Percentiles rank a stretch among this genome's conserved stretches.
These are phyloP conservation scores for Fusarium sp. DNA, from an alignment of 2,329 filamentous ascomycete genomes.

Conservation along the genomic window DNA sequence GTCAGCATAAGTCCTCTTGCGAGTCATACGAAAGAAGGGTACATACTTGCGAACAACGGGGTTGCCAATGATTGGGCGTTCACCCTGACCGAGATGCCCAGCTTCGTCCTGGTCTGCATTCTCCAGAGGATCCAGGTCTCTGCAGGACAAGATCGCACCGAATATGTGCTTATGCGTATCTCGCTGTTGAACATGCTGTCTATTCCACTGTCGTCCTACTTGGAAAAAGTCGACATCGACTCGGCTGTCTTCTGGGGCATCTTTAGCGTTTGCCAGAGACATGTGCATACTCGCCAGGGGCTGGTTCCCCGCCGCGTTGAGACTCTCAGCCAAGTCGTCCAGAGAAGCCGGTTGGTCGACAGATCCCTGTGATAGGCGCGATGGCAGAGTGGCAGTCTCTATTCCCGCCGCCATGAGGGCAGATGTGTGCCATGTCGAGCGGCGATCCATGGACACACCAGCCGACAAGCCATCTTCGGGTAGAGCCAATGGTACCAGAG, in stretches of 20 bases:
- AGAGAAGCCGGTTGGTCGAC: slow-evolving; percentile 58
- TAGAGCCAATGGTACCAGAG: slow-evolving; percentile 77
- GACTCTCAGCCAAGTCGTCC: slow-evolving; percentile 67
- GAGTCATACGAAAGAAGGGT: neutral
- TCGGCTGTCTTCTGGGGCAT: slow-evolving; percentile 43
- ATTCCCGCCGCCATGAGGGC: slow-evolving; percentile 78
- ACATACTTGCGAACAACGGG: slow-evolving; percentile 44
- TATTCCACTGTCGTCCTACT: slow-evolving; percentile 33
- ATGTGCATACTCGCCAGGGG: slow-evolving; percentile 78
- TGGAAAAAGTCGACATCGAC: slow-evolving; percentile 48
- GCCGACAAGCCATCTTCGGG: slow-evolving; percentile 63
- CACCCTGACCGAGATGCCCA: slow-evolving; percentile 4
- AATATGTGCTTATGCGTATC: slow-evolving; percentile 42
- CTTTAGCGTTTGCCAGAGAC: slow-evolving; percentile 56
- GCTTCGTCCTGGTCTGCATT: slow-evolving; percentile 9
- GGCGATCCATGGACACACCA: slow-evolving; percentile 65
- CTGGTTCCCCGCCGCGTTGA: slow-evolving; percentile 81
- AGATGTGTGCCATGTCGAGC: slow-evolving; percentile 80
- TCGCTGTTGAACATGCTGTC: slow-evolving; percentile 15
- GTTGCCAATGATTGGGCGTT: slow-evolving; percentile 41
- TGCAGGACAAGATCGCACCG: slow-evolving; percentile 41
- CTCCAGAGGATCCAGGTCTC: slow-evolving; percentile 27
- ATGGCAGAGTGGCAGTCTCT: slow-evolving; percentile 80
- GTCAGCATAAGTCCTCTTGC: neutral
- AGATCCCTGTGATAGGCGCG: slow-evolving; percentile 65